A percentile compares a stretch with the other conserved stretches of the same genome.
Evolutionary conservation across 1,284 basidiomycete species (phyloP).

Genomic region (Ganoderma lucidum): DNA sequence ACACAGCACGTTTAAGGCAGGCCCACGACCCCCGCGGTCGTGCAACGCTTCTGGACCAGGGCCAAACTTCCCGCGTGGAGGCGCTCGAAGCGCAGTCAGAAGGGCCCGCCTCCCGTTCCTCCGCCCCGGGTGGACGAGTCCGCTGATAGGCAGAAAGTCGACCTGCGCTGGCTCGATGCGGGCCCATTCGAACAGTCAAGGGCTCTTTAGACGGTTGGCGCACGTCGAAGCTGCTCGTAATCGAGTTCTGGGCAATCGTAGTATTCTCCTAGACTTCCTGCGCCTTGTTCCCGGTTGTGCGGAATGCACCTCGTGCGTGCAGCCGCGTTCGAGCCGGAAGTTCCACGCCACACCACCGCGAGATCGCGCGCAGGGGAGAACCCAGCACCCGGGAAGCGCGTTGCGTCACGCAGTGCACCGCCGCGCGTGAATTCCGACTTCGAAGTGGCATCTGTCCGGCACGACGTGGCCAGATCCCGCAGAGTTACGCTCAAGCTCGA

Average conservation of each 20-base stretch:
- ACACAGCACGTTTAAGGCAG: conserved; percentile 36
- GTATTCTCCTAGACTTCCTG: conserved; percentile 22
- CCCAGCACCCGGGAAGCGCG: not conserved
- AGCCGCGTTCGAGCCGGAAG: not conserved
- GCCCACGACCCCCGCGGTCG: conserved; percentile 38
- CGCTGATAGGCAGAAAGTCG: conserved; percentile 39
- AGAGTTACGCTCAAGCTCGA: conserved; percentile 9
- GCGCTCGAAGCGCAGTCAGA: conserved; percentile 41
- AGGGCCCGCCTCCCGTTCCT: conserved; percentile 44
- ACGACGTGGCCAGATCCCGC: not conserved
- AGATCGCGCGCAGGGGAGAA: not conserved
- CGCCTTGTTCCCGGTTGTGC: conserved; percentile 7
- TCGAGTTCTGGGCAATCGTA: conserved; percentile 46
- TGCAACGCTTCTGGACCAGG: conserved; percentile 38
- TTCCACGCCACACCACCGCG: not conserved
- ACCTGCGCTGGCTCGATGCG: conserved; percentile 42
- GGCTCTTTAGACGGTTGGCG: conserved; percentile 41
- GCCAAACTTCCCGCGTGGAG: conserved; percentile 42
- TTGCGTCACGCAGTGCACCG: conserved; percentile 7
- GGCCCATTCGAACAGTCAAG: conserved; percentile 40
- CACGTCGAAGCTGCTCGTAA: conserved; percentile 38
- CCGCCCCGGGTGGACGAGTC: conserved; percentile 43
- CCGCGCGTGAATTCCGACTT: conserved; percentile 1
- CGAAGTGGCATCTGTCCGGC: not conserved
- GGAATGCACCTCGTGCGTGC: conserved; percentile 8